Conservation (phyloP, 2,329 filamentous ascomycete species). For the Exophiala sp. region DNA sequence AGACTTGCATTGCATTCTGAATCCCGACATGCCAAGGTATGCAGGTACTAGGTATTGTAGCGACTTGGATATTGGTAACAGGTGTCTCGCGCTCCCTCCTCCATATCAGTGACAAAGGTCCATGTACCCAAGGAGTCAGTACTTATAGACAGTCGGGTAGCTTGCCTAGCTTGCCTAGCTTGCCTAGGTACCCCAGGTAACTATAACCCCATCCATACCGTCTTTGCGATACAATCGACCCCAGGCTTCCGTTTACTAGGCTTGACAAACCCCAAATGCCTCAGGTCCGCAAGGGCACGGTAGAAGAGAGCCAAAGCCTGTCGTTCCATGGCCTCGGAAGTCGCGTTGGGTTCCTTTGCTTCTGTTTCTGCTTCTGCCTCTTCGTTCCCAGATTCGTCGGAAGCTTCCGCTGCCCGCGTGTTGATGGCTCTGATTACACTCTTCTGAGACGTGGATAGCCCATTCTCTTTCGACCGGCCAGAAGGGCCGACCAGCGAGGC, state of each 20-base stretch:
- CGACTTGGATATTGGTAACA: too few relatives aligned
- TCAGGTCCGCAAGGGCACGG: constrained; percentile 74
- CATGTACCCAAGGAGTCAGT: too few relatives aligned
- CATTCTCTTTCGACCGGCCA: background rate
- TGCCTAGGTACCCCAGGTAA: background rate
- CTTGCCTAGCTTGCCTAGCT: background rate
- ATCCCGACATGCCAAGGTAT: too few relatives aligned
- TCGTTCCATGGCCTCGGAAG: constrained; percentile 15
- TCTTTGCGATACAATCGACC: constrained; percentile 82
- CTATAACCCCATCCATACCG: constrained; percentile 63
- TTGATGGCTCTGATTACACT: too few relatives aligned
- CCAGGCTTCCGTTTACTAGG: constrained; percentile 54
- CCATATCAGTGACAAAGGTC: too few relatives aligned
- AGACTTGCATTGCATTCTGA: too few relatives aligned
- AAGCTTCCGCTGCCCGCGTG: too few relatives aligned
- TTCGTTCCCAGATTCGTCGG: background rate
- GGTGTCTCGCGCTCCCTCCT: too few relatives aligned
- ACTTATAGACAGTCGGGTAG: too few relatives aligned
- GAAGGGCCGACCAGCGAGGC: constrained; percentile 21
- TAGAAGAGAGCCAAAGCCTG: constrained; percentile 68
- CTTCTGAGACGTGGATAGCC: too few relatives aligned
- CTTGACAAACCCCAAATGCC: constrained; percentile 80
- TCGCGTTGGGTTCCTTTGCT: constrained; percentile 32
- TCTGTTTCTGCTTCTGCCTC: constrained; percentile 15
- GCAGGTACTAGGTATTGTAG: too few relatives aligned